phyloP scores from a whole-genome alignment of 2,329 filamentous ascomycete species.

The Fusarium sp. region DNA sequence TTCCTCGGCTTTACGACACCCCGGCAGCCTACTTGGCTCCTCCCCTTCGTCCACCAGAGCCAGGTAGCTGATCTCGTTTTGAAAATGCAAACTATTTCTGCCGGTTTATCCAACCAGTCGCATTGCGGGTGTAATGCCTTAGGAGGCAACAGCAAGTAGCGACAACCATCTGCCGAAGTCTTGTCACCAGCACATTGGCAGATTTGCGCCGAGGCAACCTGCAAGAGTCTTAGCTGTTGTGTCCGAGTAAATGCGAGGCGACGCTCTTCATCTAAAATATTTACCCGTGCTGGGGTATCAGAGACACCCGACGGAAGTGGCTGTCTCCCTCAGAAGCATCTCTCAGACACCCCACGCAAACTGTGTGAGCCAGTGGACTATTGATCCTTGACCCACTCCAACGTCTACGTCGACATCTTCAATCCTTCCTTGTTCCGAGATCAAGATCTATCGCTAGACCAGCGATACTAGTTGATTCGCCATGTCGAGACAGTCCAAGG shows the following conservation, averaged over 20 bases:
- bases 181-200: not conserved
- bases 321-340: not conserved
- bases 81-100: not conserved
- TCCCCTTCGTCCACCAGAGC: conserved; percentile 8
- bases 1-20: not conserved
- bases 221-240: conserved; percentile 23
- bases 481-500: not conserved
- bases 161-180: not conserved
- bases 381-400: conserved; percentile 1
- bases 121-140: not conserved
- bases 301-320: conserved; percentile 12
- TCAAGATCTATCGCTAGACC: conserved; percentile 5
- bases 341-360: not conserved
- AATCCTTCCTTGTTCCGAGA: conserved; percentile 1
- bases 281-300: not conserved
- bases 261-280: not conserved
- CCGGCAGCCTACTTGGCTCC: conserved; percentile 18
- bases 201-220: conserved; percentile 35
- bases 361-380: not conserved
- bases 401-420: not conserved
- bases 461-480: not conserved
- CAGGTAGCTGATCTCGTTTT: not conserved
- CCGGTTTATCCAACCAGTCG: conserved; percentile 12
- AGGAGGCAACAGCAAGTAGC: not conserved
- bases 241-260: not conserved